These are phyloP conservation scores for Gossypium rotundifolium DNA, from an alignment of 345 rosid species.

Conservation along the genomic window DNA sequence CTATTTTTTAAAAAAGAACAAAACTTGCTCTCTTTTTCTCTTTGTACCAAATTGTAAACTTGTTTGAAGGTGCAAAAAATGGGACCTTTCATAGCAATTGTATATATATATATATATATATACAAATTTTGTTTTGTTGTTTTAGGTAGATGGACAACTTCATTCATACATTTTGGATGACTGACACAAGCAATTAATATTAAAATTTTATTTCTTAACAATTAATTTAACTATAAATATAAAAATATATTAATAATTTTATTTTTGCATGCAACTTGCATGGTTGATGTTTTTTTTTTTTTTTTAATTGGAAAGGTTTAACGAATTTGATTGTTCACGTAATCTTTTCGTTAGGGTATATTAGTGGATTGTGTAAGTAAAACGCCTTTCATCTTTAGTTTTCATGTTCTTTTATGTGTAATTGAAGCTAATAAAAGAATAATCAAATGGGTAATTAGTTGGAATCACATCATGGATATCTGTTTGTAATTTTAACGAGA, in stretches of 20 bases:
- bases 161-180: not conserved
- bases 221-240: not conserved
- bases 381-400: not conserved
- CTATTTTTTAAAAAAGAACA: not conserved
- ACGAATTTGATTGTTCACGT: not conserved
- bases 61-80: not conserved
- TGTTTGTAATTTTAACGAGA: too few species aligned
- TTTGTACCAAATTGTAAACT: not conserved
- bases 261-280: not conserved
- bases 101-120: not conserved
- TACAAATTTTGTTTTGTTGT: not conserved
- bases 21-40: not conserved
- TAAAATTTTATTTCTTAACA: not conserved
- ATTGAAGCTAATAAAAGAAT: not conserved
- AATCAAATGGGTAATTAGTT: not conserved
- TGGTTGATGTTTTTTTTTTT: not conserved
- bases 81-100: not conserved
- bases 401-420: not conserved
- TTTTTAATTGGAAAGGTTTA: not conserved
- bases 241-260: not conserved
- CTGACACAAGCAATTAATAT: constrained; percentile 4
- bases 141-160: not conserved
- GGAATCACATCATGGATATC: too few species aligned
- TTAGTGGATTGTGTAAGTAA: constrained; percentile 7
- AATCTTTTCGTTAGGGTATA: not conserved